These are phyloP conservation scores for Scenedesmus sp. DNA, from an alignment of 163 green algal species.

Conservation along the genomic window DNA sequence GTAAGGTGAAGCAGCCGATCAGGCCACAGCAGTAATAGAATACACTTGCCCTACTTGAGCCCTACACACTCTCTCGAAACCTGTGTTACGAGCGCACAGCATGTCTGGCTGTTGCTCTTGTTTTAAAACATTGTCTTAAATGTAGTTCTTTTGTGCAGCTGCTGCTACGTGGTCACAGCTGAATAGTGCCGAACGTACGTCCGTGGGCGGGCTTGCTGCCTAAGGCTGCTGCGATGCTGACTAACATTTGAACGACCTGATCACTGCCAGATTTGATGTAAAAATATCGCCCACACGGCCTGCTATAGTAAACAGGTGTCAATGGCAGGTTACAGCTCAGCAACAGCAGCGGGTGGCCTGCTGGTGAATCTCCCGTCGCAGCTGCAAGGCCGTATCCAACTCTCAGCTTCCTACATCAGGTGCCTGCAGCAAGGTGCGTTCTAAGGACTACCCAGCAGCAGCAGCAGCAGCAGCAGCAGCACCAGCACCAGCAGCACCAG, in stretches of 20 bases:
- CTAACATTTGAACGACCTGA: background rate
- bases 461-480: background rate
- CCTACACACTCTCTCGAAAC: slow-evolving; percentile 6
- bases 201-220: background rate
- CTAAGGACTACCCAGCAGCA: background rate
- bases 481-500: too few relatives aligned
- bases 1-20: background rate
- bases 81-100: background rate
- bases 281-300: background rate
- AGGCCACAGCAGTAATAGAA: slow-evolving; percentile 5
- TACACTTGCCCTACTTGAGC: background rate
- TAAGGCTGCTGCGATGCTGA: background rate
- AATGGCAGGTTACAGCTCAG: background rate
- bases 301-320: background rate
- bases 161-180: background rate
- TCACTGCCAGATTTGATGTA: background rate
- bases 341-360: background rate
- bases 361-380: background rate
- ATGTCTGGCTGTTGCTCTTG: background rate
- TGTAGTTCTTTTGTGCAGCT: background rate
- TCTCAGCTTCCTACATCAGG: background rate
- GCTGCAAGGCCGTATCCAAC: background rate
- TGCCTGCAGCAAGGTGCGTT: background rate
- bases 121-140: background rate
- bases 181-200: background rate